These are phyloP conservation scores for Carnegiea gigantea DNA, from an alignment of 179 eudicot genomes.

Conservation along the genomic window DNA sequence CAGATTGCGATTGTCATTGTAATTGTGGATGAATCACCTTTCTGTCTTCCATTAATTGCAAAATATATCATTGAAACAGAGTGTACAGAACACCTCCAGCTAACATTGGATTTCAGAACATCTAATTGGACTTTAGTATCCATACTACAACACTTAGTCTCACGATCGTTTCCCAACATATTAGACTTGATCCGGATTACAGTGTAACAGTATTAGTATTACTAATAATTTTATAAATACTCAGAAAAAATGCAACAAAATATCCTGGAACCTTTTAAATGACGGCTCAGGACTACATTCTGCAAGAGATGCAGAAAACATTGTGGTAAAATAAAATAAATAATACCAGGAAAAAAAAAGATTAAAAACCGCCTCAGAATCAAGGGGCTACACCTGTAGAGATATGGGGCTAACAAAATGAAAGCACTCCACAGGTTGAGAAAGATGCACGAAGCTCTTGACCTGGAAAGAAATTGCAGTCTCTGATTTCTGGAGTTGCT, in stretches of 20 bases:
- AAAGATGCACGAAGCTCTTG: not conserved
- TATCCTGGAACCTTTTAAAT: slow-evolving; percentile 17
- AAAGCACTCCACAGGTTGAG: not conserved
- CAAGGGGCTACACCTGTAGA: slow-evolving; percentile 9
- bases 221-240: not conserved
- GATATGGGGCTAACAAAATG: not conserved
- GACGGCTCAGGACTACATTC: slow-evolving; percentile 17
- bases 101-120: too few relatives aligned
- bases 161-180: not conserved
- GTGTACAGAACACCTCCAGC: too few relatives aligned
- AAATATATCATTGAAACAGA: too few relatives aligned
- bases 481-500: not conserved
- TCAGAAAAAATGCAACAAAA: slow-evolving; percentile 12
- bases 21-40: too few relatives aligned
- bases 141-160: too few relatives aligned
- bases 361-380: not conserved
- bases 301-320: not conserved
- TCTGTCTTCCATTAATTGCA: too few relatives aligned
- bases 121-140: too few relatives aligned
- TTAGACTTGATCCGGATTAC: too few relatives aligned
- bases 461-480: not conserved
- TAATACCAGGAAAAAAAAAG: not conserved
- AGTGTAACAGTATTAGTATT: not conserved
- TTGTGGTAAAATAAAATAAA: not conserved
- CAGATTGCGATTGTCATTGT: too few relatives aligned